A percentile compares a stretch with the other conserved stretches of the same genome.
Evolutionary conservation across 257 asterid species (phyloP).

Genomic region (Solanum ossicruentum): DNA sequence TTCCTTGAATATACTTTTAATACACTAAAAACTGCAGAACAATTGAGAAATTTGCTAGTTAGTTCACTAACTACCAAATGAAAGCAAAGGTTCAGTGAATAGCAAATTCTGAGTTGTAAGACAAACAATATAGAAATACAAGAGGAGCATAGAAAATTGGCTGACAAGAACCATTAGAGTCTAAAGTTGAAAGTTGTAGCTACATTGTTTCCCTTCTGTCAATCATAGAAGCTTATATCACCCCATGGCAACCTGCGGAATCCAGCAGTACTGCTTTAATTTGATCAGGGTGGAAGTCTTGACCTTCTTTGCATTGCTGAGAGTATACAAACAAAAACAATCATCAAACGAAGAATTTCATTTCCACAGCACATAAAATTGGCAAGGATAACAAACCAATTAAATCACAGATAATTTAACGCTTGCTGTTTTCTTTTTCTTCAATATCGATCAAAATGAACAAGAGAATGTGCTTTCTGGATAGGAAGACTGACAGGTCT

Average conservation of each 20-base stretch:
- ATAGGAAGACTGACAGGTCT: not conserved
- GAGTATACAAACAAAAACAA: not conserved
- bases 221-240: slow-evolving; percentile 19
- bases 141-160: not conserved
- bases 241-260: slow-evolving; percentile 65
- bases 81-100: not conserved
- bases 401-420: not conserved
- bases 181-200: not conserved
- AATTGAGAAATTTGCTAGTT: not conserved
- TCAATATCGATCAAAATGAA: not conserved
- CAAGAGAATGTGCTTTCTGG: not conserved
- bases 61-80: not conserved
- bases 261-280: slow-evolving; percentile 73
- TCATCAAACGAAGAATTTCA: not conserved
- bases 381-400: not conserved
- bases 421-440: not conserved
- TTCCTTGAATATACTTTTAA: not conserved
- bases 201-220: not conserved
- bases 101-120: not conserved
- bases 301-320: slow-evolving; percentile 85
- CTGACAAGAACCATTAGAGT: not conserved
- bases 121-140: not conserved
- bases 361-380: not conserved
- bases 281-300: slow-evolving; percentile 67
- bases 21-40: not conserved